Base-by-base conservation (phyloP, 1,284 basidiomycete species). In the Peniophora sp. region DNA sequence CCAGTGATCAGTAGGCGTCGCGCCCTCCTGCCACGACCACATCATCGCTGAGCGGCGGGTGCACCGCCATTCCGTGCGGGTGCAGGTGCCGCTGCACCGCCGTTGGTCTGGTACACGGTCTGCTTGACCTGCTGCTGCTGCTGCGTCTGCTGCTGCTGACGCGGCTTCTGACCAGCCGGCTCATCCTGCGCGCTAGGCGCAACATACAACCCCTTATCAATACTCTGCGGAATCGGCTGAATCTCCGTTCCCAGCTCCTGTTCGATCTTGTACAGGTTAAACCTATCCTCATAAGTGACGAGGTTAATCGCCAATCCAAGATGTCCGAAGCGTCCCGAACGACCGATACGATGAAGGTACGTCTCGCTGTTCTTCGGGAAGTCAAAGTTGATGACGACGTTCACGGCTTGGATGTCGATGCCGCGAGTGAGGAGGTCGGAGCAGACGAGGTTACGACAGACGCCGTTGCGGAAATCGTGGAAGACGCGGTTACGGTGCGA, bases 331-430 rank as follows among this genome's bases (percentile, higher is more conserved):
- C 97, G 89, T 53, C 97, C 97, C 9, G 92, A 95, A 57, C 96
- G 92, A 69, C 96, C 96, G 64, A 98, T 96, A 56, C 94, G 86
- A 70, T 99, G 96, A 27, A 99, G 83, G 70, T 99, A 99, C 2
- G 95, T 97, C 71, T 99, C 96, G 52, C 92, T 91, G 64, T 96
- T 97, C 79, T 97, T 97, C 55, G 96, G 96, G 71, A 99, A 97
- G 69, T 97, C 95, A 67, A 99, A 99, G 76, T 98, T 98, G 79
- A 99, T 98, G 63, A 99, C 96, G 62, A 98, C 96, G 69, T 99
- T 99, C 57, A 99, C 96, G 45, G 96, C 96, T 73, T 98, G 95
- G 66, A 99, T 98, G 70, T 98, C 97, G 70, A 99, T 99, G 77
- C 96, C 96, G 63, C 97, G 90, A 9, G 96, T 99, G 62, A 99